Evolutionary conservation across 2,329 filamentous ascomycete genomes (phyloP).

Genomic region (Trichoderma gracile): DNA sequence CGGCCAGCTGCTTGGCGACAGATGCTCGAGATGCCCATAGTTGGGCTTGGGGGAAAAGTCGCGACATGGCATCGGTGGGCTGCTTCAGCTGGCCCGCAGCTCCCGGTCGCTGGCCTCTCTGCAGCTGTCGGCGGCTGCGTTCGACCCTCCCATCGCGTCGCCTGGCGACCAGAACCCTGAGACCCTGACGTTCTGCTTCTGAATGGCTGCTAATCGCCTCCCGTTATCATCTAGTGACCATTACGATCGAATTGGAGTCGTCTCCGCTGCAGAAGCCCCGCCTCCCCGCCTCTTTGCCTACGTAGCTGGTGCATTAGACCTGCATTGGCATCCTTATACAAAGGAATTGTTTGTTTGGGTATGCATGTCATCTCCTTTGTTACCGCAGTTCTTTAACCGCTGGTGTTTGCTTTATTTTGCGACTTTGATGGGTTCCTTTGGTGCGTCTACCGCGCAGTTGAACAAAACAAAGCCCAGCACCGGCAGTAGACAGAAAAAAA

Average conservation of each 20-base stretch:
- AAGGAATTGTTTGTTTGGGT: conserved; percentile 11
- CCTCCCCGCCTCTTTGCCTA: conserved; percentile 22
- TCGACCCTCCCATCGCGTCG: conserved; percentile 14
- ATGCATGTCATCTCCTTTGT: neutral
- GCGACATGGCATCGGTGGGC: neutral
- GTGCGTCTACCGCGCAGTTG: neutral
- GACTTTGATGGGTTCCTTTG: neutral
- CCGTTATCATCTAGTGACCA: conserved; percentile 17
- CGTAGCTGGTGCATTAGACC: conserved; percentile 24
- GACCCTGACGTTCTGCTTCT: conserved; percentile 17
- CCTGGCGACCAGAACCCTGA: conserved; percentile 11
- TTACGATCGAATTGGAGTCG: conserved; percentile 24
- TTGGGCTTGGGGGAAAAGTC: neutral
- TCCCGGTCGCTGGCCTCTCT: conserved; percentile 10
- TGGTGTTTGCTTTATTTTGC: conserved; percentile 6
- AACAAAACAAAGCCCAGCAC: neutral
- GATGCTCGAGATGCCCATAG: neutral
- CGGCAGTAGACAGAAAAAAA: neutral
- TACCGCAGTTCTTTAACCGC: neutral
- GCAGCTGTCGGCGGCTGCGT: neutral
- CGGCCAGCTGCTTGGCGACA: neutral
- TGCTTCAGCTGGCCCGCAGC: conserved; percentile 1
- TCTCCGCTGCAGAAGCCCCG: conserved; percentile 24
- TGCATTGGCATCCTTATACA: conserved; percentile 6
- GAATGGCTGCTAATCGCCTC: conserved; percentile 24